Evolutionary conservation across 1,284 basidiomycete species (phyloP), one percentile per base, ranked within the genome.

Genomic region (Omphalotus olearius): DNA sequence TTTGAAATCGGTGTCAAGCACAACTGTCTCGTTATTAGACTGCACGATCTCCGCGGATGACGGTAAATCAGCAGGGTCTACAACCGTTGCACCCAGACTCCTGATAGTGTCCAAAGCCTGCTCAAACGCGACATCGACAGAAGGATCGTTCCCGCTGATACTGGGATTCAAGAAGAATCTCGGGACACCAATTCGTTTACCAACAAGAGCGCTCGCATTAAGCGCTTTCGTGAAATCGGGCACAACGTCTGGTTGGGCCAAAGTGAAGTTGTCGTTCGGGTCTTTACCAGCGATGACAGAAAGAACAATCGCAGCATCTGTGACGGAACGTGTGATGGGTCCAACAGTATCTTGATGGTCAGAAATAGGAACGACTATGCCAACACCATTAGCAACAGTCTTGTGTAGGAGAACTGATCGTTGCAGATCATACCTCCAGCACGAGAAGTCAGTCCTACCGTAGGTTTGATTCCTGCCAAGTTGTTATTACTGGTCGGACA

Each of bases 321-420:
- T 65, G 28, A 85, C 62, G 1, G 79, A 79, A 33, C 83, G 75
- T 0, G 75, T 69, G 58, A 86, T 76, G 0, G 83, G 83, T 0
- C 83, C 83, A 1, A 85, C 72, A 0, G 80, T 82, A 58, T 85
- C 83, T 62, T 85, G 83, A 58, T 83, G 75, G 28, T 71, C 68
- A 0, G 81, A 81, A 6, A 84, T 79, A 0, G 82, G 83, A 36
- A 84, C 67, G 1, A 85, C 82, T 80, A 16, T 14, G 18, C 17
- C 13, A 13, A 14, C 26, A 26, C 7, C n/a, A 33, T 39, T 16
- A 25, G 41, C 30, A 51, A 14, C 13, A 33, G 26, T 10, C 6
- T 4, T 3, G 7, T 37, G 6, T 6, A 6, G n/a, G 20, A 16
- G 17, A n/a, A 16, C 16, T 23, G 20, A 42, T 3, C 18, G 28